Percentiles rank a stretch among this genome's conserved stretches.
phyloP scores from a whole-genome alignment of 495 filamentous ascomycete genomes.

The Monascus purpureus region DNA sequence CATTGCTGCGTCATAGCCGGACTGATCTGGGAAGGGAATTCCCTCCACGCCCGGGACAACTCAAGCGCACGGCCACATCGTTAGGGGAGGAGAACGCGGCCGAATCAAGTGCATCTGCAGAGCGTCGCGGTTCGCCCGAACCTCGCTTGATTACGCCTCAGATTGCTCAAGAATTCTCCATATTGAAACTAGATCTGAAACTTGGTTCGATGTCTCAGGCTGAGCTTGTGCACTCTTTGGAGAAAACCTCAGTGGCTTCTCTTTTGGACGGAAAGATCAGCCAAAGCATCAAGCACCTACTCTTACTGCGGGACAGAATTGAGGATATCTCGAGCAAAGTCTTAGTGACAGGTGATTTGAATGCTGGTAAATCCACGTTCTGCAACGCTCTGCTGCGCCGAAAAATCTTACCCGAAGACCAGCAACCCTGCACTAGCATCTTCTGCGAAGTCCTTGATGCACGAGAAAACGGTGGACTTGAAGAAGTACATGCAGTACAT shows the following conservation, averaged over 20 bases:
- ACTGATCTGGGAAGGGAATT: constrained; percentile 24
- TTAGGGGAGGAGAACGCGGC: constrained; percentile 42
- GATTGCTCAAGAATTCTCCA: constrained; percentile 89
- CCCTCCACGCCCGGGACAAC: constrained; percentile 32
- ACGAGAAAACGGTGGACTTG: constrained; percentile 73
- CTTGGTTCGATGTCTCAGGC: constrained; percentile 72
- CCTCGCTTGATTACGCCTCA: constrained; percentile 78
- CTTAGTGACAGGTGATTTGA: constrained; percentile 90
- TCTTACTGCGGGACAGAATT: constrained; percentile 77
- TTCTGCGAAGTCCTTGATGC: constrained; percentile 96
- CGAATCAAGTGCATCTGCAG: constrained; percentile 60
- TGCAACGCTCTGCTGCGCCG: constrained; percentile 89
- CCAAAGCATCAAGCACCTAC: constrained; percentile 80
- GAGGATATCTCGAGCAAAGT: constrained; percentile 98
- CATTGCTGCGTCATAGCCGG: constrained; percentile 38
- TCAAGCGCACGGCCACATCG: constrained; percentile 61
- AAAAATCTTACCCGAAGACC: constrained; percentile 89
- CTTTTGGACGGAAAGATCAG: constrained; percentile 87
- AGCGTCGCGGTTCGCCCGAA: constrained; percentile 41
- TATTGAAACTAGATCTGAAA: constrained; percentile 88
- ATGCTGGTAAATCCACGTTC: constrained; percentile 96
- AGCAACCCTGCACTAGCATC: constrained; percentile 97
- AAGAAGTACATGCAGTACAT: constrained; percentile 92
- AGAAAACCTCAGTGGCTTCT: constrained; percentile 79
- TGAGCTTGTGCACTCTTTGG: constrained; percentile 91